A percentile compares a stretch with the other conserved stretches of the same genome.
Evolutionary conservation across 495 filamentous ascomycete genomes (phyloP).

Genomic region (Aspergillus nanangensis): DNA sequence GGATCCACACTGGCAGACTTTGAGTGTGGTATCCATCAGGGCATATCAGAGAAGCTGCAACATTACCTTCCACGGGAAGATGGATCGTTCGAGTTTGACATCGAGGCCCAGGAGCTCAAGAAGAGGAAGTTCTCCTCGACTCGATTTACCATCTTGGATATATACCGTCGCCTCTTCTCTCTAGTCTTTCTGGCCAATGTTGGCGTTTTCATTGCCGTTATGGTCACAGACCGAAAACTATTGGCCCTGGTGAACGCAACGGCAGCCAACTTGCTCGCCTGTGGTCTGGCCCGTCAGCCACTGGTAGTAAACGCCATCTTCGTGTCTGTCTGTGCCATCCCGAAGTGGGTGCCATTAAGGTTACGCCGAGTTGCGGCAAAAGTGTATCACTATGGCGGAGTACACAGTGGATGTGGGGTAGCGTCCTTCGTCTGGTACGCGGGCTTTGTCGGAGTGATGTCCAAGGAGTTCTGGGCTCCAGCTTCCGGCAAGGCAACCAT

Average conservation of each 20-base stretch:
- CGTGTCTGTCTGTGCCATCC: conserved; percentile 52
- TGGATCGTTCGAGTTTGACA: conserved; percentile 25
- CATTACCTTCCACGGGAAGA: not conserved
- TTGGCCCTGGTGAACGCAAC: conserved; percentile 43
- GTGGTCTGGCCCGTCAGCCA: conserved; percentile 68
- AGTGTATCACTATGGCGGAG: conserved; percentile 72
- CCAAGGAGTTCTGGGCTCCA: conserved; percentile 36
- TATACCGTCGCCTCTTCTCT: conserved; percentile 51
- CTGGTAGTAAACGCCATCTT: conserved; percentile 72
- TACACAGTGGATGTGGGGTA: conserved; percentile 69
- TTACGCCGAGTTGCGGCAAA: conserved; percentile 65
- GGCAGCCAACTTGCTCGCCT: conserved; percentile 47
- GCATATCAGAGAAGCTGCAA: conserved; percentile 22
- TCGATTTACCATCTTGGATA: conserved; percentile 36
- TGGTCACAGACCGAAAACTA: conserved; percentile 29
- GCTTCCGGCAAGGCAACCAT: conserved; percentile 12
- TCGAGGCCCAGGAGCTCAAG: conserved; percentile 36
- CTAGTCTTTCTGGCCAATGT: conserved; percentile 50
- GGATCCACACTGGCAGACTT: conserved; percentile 23
- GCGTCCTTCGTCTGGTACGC: conserved; percentile 68
- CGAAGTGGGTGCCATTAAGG: conserved; percentile 55
- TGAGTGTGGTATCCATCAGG: conserved; percentile 18
- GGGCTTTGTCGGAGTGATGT: conserved; percentile 48
- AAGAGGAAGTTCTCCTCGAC: conserved; percentile 26
- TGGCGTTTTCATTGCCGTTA: conserved; percentile 41